Conservation (phyloP, 2,329 filamentous ascomycete genomes). For the Hymenoscyphus fraxineus region DNA sequence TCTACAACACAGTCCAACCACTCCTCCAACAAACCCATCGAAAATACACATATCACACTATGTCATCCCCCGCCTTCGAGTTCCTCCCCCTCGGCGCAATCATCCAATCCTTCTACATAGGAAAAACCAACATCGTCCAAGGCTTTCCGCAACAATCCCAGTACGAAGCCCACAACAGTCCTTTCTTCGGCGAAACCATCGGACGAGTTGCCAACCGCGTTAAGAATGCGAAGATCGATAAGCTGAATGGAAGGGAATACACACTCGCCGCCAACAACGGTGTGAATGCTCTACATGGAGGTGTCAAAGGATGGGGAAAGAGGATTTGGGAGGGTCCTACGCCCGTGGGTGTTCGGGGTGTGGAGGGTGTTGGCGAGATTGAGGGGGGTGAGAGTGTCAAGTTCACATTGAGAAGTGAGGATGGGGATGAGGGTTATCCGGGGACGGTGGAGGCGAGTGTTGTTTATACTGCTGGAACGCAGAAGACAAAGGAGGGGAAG, state of each 20-base stretch:
- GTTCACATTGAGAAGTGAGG: slow-evolving; percentile 64
- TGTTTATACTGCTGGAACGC: slow-evolving; percentile 72
- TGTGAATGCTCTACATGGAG: slow-evolving; percentile 72
- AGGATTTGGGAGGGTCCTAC: slow-evolving; percentile 70
- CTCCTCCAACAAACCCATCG: not conserved
- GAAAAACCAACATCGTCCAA: slow-evolving; percentile 80
- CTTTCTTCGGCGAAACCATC: slow-evolving; percentile 91
- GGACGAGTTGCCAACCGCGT: slow-evolving; percentile 82
- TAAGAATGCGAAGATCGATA: slow-evolving; percentile 63
- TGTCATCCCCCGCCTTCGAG: slow-evolving; percentile 43
- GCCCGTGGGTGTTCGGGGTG: slow-evolving; percentile 48
- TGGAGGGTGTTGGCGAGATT: slow-evolving; percentile 53
- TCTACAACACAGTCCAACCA: not conserved
- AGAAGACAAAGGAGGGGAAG: slow-evolving; percentile 53
- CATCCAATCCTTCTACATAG: slow-evolving; percentile 76
- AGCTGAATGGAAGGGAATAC: slow-evolving; percentile 70
- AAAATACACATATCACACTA: not conserved
- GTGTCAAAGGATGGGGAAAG: slow-evolving; percentile 75
- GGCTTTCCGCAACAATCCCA: slow-evolving; percentile 72
- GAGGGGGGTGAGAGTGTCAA: slow-evolving; percentile 62
- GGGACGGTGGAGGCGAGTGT: slow-evolving; percentile 76
- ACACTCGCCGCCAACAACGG: slow-evolving; percentile 71
- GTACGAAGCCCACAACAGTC: slow-evolving; percentile 70
- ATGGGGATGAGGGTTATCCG: slow-evolving; percentile 88
- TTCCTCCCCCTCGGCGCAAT: slow-evolving; percentile 76